A percentile compares a stretch with the other conserved stretches of the same genome.
Conservation (phyloP, 2,329 filamentous ascomycete genomes). For the Aureobasidium pullulans region DNA sequence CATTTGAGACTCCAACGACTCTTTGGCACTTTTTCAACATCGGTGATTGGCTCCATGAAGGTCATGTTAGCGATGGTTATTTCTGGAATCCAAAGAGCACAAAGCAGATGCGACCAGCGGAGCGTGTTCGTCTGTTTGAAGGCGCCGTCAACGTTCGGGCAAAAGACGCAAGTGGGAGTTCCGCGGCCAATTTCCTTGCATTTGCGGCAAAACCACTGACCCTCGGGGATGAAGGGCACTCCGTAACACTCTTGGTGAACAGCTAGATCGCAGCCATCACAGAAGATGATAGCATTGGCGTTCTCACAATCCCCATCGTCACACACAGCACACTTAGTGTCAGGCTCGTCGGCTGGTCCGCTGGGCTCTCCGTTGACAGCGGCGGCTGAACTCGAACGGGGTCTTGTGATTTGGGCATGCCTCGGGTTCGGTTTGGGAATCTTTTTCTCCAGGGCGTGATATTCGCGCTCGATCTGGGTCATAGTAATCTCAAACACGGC, state of each 20-base stretch:
- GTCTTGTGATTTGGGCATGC: slow-evolving; percentile 86
- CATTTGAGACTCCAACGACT: slow-evolving; percentile 88
- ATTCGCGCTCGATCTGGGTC: slow-evolving; percentile 98
- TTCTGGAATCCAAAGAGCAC: slow-evolving; percentile 97
- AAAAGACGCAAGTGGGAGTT: slow-evolving; percentile 94
- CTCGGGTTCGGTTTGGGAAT: slow-evolving; percentile 94
- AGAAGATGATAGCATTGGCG: slow-evolving; percentile 98
- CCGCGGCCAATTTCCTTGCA: slow-evolving; percentile 92
- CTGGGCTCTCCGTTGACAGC: slow-evolving; percentile 91
- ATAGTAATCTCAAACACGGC: slow-evolving; percentile 97
- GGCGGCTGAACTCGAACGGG: slow-evolving; percentile 85
- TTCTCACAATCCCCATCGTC: slow-evolving; percentile 99
- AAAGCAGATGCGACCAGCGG: slow-evolving; percentile 94
- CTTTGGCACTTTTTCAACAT: slow-evolving; percentile 94
- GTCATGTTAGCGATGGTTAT: slow-evolving; percentile 91
- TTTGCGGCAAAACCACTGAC: slow-evolving; percentile 95
- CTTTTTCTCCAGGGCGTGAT: slow-evolving; percentile 90
- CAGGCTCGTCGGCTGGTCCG: slow-evolving; percentile 77
- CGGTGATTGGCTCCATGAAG: slow-evolving; percentile 97
- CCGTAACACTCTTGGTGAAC: slow-evolving; percentile 99
- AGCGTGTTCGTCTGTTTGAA: slow-evolving; percentile 97
- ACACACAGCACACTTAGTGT: slow-evolving; percentile 95
- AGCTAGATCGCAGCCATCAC: slow-evolving; percentile 92
- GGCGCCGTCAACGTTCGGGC: slow-evolving; percentile 91
- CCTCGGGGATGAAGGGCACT: slow-evolving; percentile 96